Evolutionary conservation across 2,329 filamentous ascomycete genomes (phyloP), one percentile per base, ranked within the genome.

Genomic region (Blastomyces percursus): DNA sequence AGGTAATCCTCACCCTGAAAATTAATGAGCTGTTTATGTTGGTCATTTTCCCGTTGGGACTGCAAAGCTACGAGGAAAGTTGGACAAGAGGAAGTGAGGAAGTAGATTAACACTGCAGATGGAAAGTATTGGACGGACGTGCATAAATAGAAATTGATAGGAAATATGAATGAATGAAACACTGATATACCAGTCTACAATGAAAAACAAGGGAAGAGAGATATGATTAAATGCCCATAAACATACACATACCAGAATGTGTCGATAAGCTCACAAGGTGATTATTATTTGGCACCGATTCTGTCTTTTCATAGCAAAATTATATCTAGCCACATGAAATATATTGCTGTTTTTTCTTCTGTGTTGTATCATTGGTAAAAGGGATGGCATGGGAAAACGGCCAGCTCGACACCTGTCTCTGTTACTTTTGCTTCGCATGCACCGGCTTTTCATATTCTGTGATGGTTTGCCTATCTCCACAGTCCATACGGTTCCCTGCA

Each of bases 401-500:
- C 54, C 32, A 55, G 30, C 16, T 55, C 14, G 32, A 32, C n/a
- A 16, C 24, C 48, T 14, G 48, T 30, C 24, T 51, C 24, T 50
- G 3, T 16, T 51, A 51, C 14, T 14, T 51, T 27, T 21, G 16
- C 52, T 40, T 27, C 9, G 4, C 14, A 21, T 27, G n/a, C 32
- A 5, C 24, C 21, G 38, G 8, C 42, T 46, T 24, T 46, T 32
- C 24, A 42, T 59, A n/a, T 32, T 11, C 9, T 55, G 51, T 7
- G 16, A 35, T 27, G 35, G 35, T 40, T 6, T 61, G 42, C 59
- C 51, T 64, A 86, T 68, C 81, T 80, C 86, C 86, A 88, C 24
- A 88, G 74, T 19, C 86, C 86, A 71, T 88, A 88, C 1, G 83
- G 79, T 54, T 85, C 84, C 55, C 79, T 79, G 59, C 84, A 86